Percentiles rank a stretch among this genome's conserved stretches.
phyloP scores from a whole-genome alignment of 2,329 filamentous ascomycete genomes.

The Botryosphaeria dothidea region DNA sequence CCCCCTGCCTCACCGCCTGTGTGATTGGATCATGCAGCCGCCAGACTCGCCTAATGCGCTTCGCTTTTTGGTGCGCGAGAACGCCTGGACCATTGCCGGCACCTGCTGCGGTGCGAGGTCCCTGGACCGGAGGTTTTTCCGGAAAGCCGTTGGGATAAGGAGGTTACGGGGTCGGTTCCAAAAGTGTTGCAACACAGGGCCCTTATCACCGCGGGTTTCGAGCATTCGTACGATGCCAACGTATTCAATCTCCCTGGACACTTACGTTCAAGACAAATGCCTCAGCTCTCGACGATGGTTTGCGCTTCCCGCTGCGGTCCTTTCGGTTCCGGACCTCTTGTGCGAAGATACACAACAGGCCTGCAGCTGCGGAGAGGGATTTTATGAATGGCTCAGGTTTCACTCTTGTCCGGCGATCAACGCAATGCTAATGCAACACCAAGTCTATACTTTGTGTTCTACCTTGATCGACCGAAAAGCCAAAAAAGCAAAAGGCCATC shows the following conservation, averaged over 20 bases:
- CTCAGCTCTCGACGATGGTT: too few relatives aligned
- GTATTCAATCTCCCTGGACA: too few relatives aligned
- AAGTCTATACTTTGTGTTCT: conserved; percentile 2
- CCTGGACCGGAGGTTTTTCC: background rate
- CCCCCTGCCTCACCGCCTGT: background rate
- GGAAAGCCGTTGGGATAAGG: background rate
- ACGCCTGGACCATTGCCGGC: background rate
- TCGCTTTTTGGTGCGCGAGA: background rate
- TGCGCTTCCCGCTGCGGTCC: too few relatives aligned
- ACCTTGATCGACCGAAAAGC: background rate
- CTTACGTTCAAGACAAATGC: too few relatives aligned
- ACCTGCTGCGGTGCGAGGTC: too few relatives aligned
- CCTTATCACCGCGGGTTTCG: too few relatives aligned
- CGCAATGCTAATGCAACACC: background rate
- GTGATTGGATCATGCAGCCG: background rate
- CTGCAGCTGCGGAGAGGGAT: background rate
- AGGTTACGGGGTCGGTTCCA: background rate
- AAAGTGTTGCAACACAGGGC: background rate
- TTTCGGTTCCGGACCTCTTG: too few relatives aligned
- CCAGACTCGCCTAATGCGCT: background rate
- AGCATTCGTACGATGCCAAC: too few relatives aligned
- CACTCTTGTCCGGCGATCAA: background rate
- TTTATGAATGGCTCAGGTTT: background rate
- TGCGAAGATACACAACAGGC: background rate
- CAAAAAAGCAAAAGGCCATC: background rate